Evolutionary conservation across 2,329 filamentous ascomycete genomes (phyloP).

Genomic region (Aureobasidium sp.): DNA sequence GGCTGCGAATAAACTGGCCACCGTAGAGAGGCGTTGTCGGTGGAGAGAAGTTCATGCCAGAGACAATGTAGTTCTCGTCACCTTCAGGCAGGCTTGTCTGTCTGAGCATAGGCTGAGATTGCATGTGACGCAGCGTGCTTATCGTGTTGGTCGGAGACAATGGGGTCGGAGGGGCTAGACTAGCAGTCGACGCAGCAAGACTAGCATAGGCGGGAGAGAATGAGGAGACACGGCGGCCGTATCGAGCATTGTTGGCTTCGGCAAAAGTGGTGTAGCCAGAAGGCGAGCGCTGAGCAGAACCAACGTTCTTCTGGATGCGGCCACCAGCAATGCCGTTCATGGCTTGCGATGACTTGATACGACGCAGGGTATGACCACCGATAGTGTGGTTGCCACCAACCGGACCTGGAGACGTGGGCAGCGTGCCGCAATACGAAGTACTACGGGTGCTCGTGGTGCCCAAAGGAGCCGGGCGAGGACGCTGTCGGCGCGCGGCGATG

Average conservation of each 20-base stretch:
- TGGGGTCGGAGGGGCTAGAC: constrained; percentile 42
- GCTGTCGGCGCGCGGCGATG: constrained; percentile 36
- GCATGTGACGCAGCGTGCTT: neutral
- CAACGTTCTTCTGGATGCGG: constrained; percentile 41
- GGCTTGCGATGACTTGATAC: constrained; percentile 43
- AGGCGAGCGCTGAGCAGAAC: constrained; percentile 43
- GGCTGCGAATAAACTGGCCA: constrained; percentile 26
- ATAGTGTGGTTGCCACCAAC: constrained; percentile 37
- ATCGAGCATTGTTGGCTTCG: constrained; percentile 40
- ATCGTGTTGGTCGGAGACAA: constrained; percentile 36
- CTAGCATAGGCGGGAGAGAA: constrained; percentile 29
- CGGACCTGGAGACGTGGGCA: constrained; percentile 33
- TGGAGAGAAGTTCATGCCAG: constrained; percentile 28
- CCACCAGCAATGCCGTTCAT: constrained; percentile 36
- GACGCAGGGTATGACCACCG: constrained; percentile 36
- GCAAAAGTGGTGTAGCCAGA: constrained; percentile 40
- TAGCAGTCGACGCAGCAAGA: constrained; percentile 26
- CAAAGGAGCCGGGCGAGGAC: constrained; percentile 34
- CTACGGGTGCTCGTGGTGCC: constrained; percentile 35
- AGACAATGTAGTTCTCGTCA: constrained; percentile 24
- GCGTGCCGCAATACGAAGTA: constrained; percentile 35
- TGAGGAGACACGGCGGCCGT: constrained; percentile 33
- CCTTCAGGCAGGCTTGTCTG: constrained; percentile 36
- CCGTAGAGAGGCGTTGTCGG: constrained; percentile 38
- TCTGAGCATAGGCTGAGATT: constrained; percentile 24